phyloP scores from a whole-genome alignment of 73 alveolate genomes.

The Blepharisma japonicum region DNA sequence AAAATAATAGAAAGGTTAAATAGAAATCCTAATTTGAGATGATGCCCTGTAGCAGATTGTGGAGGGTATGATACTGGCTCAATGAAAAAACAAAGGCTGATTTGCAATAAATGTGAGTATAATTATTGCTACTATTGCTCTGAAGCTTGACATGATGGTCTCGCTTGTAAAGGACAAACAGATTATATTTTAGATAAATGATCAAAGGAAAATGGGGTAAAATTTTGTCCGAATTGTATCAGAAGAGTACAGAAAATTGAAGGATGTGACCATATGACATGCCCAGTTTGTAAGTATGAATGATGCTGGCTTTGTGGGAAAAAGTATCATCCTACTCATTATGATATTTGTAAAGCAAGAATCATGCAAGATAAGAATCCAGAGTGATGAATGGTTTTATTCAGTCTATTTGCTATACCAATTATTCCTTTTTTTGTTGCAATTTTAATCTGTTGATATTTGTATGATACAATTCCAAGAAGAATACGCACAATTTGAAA shows the following conservation, averaged over 20 bases:
- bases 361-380: too few relatives aligned
- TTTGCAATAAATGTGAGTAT: slow-evolving; percentile 22
- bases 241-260: slow-evolving; percentile 61
- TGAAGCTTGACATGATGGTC: slow-evolving; percentile 1
- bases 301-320: slow-evolving; percentile 87
- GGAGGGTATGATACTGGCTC: slow-evolving; percentile 31
- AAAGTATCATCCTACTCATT: too few relatives aligned
- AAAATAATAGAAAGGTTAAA: neutral
- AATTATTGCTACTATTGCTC: slow-evolving; percentile 11
- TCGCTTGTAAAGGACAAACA: neutral
- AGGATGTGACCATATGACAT: slow-evolving; percentile 87
- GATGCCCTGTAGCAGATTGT: slow-evolving; percentile 58
- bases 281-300: slow-evolving; percentile 63
- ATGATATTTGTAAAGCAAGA: too few relatives aligned
- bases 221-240: slow-evolving; percentile 76
- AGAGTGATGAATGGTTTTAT: too few relatives aligned
- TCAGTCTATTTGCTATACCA: too few relatives aligned
- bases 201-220: slow-evolving; percentile 32
- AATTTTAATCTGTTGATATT: too few relatives aligned
- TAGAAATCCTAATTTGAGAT: slow-evolving; percentile 11
- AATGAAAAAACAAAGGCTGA: neutral
- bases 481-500: too few relatives aligned
- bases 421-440: too few relatives aligned
- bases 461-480: too few relatives aligned
- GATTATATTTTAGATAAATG: neutral